phyloP scores from a whole-genome alignment of 495 filamentous ascomycete genomes.

The Parachaetomium inaequale region DNA sequence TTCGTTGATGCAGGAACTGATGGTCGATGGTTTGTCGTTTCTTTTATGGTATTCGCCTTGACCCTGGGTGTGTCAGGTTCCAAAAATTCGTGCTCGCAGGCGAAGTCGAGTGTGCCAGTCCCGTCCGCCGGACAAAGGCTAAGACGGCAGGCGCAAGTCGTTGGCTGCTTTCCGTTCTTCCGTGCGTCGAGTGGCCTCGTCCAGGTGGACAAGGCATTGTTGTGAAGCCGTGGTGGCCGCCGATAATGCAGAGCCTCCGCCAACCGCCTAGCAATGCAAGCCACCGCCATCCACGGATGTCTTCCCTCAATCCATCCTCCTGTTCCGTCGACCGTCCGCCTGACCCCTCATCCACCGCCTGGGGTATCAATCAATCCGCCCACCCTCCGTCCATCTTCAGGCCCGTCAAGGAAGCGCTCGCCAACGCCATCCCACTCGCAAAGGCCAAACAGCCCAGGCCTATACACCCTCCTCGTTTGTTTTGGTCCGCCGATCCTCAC shows the following conservation, averaged over 20 bases:
- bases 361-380: slow-evolving; percentile 3
- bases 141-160: slow-evolving; percentile 2
- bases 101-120: neutral
- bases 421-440: neutral
- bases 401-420: neutral
- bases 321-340: too few relatives aligned
- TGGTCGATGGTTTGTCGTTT: neutral
- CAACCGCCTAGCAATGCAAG: neutral
- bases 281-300: neutral
- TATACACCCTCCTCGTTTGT: neutral
- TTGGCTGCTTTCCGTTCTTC: neutral
- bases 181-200: neutral
- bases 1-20: neutral
- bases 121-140: slow-evolving; percentile 28
- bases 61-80: neutral
- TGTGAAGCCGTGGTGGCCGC: too few relatives aligned
- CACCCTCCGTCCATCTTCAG: neutral
- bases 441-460: neutral
- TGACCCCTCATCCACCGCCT: neutral
- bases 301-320: neutral
- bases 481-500: neutral
- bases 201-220: neutral
- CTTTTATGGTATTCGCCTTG: neutral
- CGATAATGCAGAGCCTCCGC: neutral
- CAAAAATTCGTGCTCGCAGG: neutral